Evolutionary conservation across 2,329 filamentous ascomycete genomes (phyloP), one percentile per base, ranked within the genome.

Genomic region (Cadophora sp.): DNA sequence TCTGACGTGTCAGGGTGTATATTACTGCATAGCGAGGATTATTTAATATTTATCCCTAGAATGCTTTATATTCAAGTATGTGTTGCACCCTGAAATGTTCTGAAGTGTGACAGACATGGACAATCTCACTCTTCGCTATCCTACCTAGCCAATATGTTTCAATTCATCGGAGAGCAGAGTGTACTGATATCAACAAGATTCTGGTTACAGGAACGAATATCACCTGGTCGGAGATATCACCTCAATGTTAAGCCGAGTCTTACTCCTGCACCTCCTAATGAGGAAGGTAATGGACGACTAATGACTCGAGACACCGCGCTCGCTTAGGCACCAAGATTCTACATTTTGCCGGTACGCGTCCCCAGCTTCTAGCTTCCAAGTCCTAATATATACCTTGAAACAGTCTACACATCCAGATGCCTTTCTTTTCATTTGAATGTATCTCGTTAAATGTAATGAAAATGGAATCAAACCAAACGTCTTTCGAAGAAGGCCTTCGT

Each of bases 401-500:
- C 16, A 18, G 18, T 18, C n/a, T 16, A 2, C 16, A 1, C n/a
- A 45, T n/a, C 8, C 14, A 18, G 7, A 45, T 45, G n/a, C n/a
- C 4, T n/a, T 4, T 13, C 3, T 45, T 6, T n/a, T n/a, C 5
- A n/a, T 20, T 3, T 45, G 4, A 45, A 5, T 3, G 8, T n/a
- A 13, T 13, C 16, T n/a, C n/a, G 43, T 13, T n/a, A 3, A 18
- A n/a, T 1, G 14, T 5, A 45, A 9, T 20, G 4, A n/a, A 5
- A 18, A 39, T 56, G 51, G 16, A 18, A 39, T 8, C n/a, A 13
- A 56, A 56, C 18, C 8, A 18, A 3, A 56, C 51, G 8, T 6
- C 13, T 22, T 56, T 56, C 27, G 51, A 56, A 39, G 51, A 39
- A 11, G 33, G 51, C 20, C 20, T 64, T 16, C 45, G 62, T 48